Evolutionary conservation across 2,329 filamentous ascomycete genomes (phyloP).

Genomic region (Fusarium sp.): DNA sequence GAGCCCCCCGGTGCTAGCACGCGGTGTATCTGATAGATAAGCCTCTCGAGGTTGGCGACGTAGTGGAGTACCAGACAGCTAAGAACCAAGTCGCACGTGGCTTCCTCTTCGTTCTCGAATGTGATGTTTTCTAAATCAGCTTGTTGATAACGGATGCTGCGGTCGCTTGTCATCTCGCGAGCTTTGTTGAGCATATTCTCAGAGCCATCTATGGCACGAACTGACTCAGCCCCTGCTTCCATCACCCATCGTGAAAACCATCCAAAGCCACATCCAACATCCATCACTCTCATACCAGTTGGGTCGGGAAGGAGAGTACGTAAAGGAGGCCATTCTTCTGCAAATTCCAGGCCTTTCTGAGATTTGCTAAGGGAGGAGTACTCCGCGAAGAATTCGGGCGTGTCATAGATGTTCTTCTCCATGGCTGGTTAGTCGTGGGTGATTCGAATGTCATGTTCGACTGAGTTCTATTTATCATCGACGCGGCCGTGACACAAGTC

Average conservation of each 20-base stretch:
- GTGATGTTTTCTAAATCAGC: background rate
- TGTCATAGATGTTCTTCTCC: background rate
- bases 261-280: background rate
- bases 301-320: background rate
- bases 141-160: background rate
- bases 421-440: background rate
- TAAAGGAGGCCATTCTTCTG: background rate
- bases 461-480: background rate
- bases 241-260: background rate
- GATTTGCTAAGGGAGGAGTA: background rate
- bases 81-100: background rate
- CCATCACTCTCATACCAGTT: background rate
- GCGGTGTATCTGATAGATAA: background rate
- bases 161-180: background rate
- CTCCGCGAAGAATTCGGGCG: background rate
- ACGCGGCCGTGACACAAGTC: too few species aligned
- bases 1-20: background rate
- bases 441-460: too few species aligned
- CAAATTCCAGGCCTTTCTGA: background rate
- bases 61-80: background rate
- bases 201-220: background rate
- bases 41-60: background rate
- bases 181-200: background rate
- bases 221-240: background rate
- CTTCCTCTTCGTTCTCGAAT: background rate